Evolutionary conservation across 1,284 basidiomycete genomes (phyloP).

Genomic region (Sanghuangporus baumii): DNA sequence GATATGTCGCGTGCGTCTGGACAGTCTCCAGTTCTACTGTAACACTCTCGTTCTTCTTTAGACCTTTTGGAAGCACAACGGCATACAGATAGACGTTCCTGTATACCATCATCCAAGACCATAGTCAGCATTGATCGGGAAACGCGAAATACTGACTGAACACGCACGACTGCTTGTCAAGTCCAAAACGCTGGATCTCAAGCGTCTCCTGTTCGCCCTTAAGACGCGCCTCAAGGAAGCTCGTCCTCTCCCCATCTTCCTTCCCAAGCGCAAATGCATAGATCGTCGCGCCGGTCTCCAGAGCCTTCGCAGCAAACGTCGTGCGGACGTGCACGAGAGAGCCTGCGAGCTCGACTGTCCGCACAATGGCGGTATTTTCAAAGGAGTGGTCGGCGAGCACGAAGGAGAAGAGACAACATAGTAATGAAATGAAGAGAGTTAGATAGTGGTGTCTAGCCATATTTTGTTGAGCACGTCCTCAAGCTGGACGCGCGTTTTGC

Average conservation of each 20-base stretch:
- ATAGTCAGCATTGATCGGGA: constrained; percentile 1
- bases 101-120: not conserved
- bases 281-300: constrained; percentile 51
- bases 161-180: constrained; percentile 47
- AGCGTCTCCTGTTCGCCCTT: constrained; percentile 65
- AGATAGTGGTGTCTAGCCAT: constrained; percentile 31
- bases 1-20: constrained; percentile 68
- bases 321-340: constrained; percentile 82
- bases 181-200: constrained; percentile 44
- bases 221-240: constrained; percentile 74
- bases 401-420: constrained; percentile 24
- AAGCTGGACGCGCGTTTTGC: not conserved
- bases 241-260: constrained; percentile 60
- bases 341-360: constrained; percentile 84
- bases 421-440: constrained; percentile 24
- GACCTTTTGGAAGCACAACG: constrained; percentile 38
- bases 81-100: constrained; percentile 37
- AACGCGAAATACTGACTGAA: constrained; percentile 27
- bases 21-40: constrained; percentile 75
- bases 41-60: constrained; percentile 50
- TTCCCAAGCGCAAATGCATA: constrained; percentile 70
- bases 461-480: constrained; percentile 8
- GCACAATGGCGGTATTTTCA: constrained; percentile 83
- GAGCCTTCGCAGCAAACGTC: constrained; percentile 77
- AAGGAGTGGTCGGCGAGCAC: constrained; percentile 47